Evolutionary conservation across 1,139 yeast species (phyloP), one percentile per base, ranked within the genome.

Genomic region (Kodamaea suecica): DNA sequence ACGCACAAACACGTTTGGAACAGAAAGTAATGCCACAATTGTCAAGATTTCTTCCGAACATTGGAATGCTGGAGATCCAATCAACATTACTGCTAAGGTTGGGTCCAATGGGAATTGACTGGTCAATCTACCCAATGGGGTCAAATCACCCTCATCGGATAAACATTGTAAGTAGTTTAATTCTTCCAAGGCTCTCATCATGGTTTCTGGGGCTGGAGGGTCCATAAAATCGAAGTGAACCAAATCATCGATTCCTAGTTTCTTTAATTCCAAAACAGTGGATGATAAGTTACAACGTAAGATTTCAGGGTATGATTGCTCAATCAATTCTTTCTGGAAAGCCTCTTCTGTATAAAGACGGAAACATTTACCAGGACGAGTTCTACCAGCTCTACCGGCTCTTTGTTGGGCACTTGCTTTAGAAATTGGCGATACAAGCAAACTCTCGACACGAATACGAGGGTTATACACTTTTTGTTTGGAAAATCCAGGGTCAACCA

Each of bases 301-400:
- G 58, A 92, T 90, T 63, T 92, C 98, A 1, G 98, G 98, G 55
- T 90, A 86, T 49, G 95, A 84, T 59, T 94, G 97, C 54, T 90
- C 96, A 45, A 87, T 85, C 50, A 92, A 73, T 59, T 92, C 97
- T 57, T 87, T 84, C 55, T 88, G 80, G 71, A 86, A 92, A 2
- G 98, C 97, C 52, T 88, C 97, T 57, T 92, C 97, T 1, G 98
- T 92, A 63, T 92, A 92, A 39, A 92, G 72, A 54, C 98, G 75
- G 75, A 90, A 92, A 63, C 97, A 90, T 60, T 92, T 92, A 57
- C 98, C 98, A 6, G 98, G 97, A 55, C 95, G 78, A 4, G 98
- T 92, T 78, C 98, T 94, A 70, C 98, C 98, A 39, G 98, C 98
- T 77, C 98, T 88, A 76, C 98, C 98, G 21, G 98, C 97, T 65